Conservation (phyloP, 495 filamentous ascomycete genomes). For the Choiromyces venosus region DNA sequence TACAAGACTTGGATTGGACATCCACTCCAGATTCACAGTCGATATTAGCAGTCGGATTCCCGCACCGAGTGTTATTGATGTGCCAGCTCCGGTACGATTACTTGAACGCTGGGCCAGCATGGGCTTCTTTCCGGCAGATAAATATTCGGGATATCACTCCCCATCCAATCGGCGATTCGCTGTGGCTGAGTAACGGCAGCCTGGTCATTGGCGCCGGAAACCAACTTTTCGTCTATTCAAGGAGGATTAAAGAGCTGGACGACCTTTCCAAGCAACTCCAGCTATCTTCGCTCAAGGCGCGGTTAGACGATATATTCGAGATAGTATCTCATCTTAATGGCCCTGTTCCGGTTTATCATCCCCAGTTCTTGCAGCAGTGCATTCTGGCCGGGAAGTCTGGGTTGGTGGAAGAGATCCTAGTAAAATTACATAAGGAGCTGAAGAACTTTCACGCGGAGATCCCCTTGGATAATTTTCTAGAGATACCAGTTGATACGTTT, state of each 20-base stretch:
- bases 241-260: constrained; percentile 60
- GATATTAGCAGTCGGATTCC: constrained; percentile 86
- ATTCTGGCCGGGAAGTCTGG: constrained; percentile 72
- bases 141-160: constrained; percentile 69
- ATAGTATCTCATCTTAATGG: constrained; percentile 78
- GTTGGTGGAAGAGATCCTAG: constrained; percentile 68
- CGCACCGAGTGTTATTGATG: constrained; percentile 74
- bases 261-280: constrained; percentile 46
- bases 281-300: constrained; percentile 41
- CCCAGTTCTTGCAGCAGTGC: constrained; percentile 83
- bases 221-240: constrained; percentile 82
- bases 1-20: constrained; percentile 89
- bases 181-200: constrained; percentile 78
- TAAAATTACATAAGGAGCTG: constrained; percentile 68
- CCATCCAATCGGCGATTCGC: constrained; percentile 86
- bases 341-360: constrained; percentile 86
- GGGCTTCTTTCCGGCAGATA: constrained; percentile 79
- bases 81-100: constrained; percentile 94
- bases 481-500: constrained; percentile 66
- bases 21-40: constrained; percentile 87
- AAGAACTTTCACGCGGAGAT: constrained; percentile 83
- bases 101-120: constrained; percentile 79
- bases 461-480: constrained; percentile 70
- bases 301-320: constrained; percentile 63
- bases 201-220: constrained; percentile 86